Conservation (phyloP, 805 yeast species). For the Blastobotrys muscicola region DNA sequence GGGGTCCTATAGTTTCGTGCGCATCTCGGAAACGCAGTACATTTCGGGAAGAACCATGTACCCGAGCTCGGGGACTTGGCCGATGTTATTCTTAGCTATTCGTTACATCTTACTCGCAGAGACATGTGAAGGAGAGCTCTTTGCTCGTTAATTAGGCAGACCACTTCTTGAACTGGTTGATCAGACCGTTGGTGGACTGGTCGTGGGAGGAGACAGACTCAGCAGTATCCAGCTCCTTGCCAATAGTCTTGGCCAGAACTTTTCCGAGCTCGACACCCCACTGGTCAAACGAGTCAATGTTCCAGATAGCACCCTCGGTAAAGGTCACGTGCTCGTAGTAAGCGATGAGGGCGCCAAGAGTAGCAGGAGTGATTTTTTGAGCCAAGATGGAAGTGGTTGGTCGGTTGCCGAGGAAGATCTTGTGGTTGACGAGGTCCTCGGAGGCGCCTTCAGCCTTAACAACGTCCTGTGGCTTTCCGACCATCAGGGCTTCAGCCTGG, state of each 20-base stretch:
- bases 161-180: conserved; percentile 94
- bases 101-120: background rate
- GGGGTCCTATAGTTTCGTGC: too few relatives aligned
- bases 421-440: conserved; percentile 85
- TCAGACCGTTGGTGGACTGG: conserved; percentile 82
- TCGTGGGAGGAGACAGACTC: conserved; percentile 62
- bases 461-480: conserved; percentile 73
- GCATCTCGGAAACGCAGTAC: too few relatives aligned
- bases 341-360: conserved; percentile 92
- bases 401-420: conserved; percentile 95
- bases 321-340: conserved; percentile 97
- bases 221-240: conserved; percentile 69
- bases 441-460: conserved; percentile 86
- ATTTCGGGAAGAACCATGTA: background rate
- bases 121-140: background rate
- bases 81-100: background rate
- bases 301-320: conserved; percentile 99
- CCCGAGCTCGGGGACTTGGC: background rate
- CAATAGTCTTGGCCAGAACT: conserved; percentile 92
- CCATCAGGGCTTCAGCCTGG: conserved; percentile 95
- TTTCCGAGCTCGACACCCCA: conserved; percentile 99
- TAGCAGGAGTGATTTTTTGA: conserved; percentile 92
- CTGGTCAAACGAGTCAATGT: conserved; percentile 98
- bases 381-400: conserved; percentile 97
- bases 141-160: conserved; percentile 11